A percentile compares a stretch with the other conserved stretches of the same genome.
Conservation (phyloP, 257 asterid species). For the Lithospermum erythrorhizon region DNA sequence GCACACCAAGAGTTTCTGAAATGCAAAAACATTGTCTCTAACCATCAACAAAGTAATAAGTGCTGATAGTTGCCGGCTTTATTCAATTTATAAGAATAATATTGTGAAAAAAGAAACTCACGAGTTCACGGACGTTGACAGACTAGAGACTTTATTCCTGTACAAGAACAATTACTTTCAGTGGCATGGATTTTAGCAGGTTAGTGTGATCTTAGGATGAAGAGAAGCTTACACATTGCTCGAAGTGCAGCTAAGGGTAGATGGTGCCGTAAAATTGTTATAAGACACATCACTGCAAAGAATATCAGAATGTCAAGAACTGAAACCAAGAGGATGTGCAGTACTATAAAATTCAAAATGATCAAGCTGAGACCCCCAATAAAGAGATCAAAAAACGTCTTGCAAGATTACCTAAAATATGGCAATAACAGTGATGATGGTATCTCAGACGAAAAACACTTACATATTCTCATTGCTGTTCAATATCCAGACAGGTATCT, state of each 20-base stretch:
- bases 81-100: background rate
- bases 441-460: conserved; percentile 10
- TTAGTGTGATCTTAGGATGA: background rate
- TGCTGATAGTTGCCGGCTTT: background rate
- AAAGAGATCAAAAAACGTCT: too few relatives aligned
- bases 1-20: conserved; percentile 59
- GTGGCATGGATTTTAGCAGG: conserved; percentile 6
- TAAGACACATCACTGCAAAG: conserved; percentile 79
- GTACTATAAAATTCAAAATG: too few relatives aligned
- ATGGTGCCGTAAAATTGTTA: conserved; percentile 52
- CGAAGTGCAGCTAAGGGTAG: conserved; percentile 28
- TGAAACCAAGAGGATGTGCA: too few relatives aligned
- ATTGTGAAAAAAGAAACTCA: conserved; percentile 26
- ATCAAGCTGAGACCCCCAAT: too few relatives aligned
- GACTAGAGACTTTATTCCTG: conserved; percentile 79
- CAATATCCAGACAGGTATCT: conserved; percentile 48
- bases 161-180: conserved; percentile 10
- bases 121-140: conserved; percentile 42
- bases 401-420: background rate
- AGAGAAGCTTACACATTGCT: conserved; percentile 38
- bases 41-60: too few relatives aligned
- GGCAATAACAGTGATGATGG: background rate
- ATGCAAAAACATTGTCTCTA: background rate
- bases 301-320: conserved; percentile 3
- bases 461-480: conserved; percentile 32